Conservation (phyloP, 768 basidiomycete genomes). For the Lyophyllum shimeji region DNA sequence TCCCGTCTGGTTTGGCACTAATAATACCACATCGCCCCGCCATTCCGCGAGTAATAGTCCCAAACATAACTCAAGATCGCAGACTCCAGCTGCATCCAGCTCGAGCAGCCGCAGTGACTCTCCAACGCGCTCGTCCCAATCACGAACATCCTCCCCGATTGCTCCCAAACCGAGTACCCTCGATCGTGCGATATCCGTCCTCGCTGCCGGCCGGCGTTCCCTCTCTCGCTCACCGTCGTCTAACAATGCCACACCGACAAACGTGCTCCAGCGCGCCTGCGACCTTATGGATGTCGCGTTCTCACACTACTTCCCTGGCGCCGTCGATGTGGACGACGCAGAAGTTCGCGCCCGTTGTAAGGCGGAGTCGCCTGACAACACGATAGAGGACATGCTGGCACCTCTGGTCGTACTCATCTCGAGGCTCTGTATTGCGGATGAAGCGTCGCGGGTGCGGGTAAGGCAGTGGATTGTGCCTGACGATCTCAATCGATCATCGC, state of each 20-base stretch:
- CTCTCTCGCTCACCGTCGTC: slow-evolving; percentile 50
- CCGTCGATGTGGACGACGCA: slow-evolving; percentile 61
- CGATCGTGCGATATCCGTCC: slow-evolving; percentile 57
- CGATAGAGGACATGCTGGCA: slow-evolving; percentile 75
- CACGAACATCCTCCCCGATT: slow-evolving; percentile 22
- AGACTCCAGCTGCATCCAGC: slow-evolving; percentile 24
- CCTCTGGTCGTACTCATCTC: slow-evolving; percentile 78
- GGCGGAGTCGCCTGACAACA: slow-evolving; percentile 47
- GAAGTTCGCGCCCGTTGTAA: slow-evolving; percentile 53
- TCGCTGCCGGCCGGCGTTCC: slow-evolving; percentile 51
- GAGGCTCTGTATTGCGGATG: slow-evolving; percentile 66
- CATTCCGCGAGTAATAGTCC: slow-evolving; percentile 34
- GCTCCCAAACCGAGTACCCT: slow-evolving; percentile 45
- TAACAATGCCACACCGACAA: slow-evolving; percentile 30
- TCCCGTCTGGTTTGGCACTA: slow-evolving; percentile 59
- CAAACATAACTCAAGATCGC: slow-evolving; percentile 33
- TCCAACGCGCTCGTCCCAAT: slow-evolving; percentile 26
- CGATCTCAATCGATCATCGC: slow-evolving; percentile 74
- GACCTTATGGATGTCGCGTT: slow-evolving; percentile 65
- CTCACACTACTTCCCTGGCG: slow-evolving; percentile 65
- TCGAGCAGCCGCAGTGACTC: slow-evolving; percentile 41
- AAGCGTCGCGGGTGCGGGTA: slow-evolving; percentile 51
- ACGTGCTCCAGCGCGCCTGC: slow-evolving; percentile 63
- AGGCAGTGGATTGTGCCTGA: slow-evolving; percentile 73
- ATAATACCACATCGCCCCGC: slow-evolving; percentile 28